These are phyloP conservation scores for Pseudomicrostroma phylloplanum DNA, from an alignment of 1,284 basidiomycete genomes.

Conservation along the genomic window DNA sequence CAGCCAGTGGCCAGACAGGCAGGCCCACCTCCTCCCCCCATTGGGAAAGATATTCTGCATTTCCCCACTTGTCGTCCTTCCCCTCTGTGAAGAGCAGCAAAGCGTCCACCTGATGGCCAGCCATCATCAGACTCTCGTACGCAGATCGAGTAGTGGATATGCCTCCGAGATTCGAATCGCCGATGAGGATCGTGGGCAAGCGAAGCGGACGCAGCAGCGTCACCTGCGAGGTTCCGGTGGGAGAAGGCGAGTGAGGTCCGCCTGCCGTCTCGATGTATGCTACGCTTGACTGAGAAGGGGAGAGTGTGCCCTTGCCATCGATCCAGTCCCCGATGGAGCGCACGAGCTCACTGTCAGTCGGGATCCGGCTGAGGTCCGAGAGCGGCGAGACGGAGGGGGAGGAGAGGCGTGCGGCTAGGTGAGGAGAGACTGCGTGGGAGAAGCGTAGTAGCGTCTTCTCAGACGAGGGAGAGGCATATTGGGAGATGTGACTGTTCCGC, in stretches of 20 bases:
- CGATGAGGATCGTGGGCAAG: slow-evolving; percentile 79
- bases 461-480: slow-evolving; percentile 37
- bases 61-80: slow-evolving; percentile 50
- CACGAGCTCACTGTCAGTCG: slow-evolving; percentile 63
- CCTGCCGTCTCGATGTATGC: slow-evolving; percentile 92
- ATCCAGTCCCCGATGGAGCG: slow-evolving; percentile 64
- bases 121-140: slow-evolving; percentile 81
- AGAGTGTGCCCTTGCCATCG: not conserved
- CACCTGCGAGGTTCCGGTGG: slow-evolving; percentile 74
- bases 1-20: slow-evolving; percentile 51
- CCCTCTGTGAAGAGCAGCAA: slow-evolving; percentile 75
- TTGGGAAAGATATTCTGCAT: slow-evolving; percentile 70
- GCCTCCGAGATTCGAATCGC: slow-evolving; percentile 81
- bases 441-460: slow-evolving; percentile 75
- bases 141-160: slow-evolving; percentile 90
- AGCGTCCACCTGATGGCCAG: slow-evolving; percentile 81
- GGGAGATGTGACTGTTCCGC: slow-evolving; percentile 24
- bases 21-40: slow-evolving; percentile 63
- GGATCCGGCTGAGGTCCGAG: slow-evolving; percentile 14
- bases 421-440: slow-evolving; percentile 84
- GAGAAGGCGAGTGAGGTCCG: slow-evolving; percentile 85
- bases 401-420: slow-evolving; percentile 62
- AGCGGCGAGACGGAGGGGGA: not conserved
- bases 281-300: slow-evolving; percentile 10
- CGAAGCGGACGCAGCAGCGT: slow-evolving; percentile 58